Percentiles rank a stretch among this genome's conserved stretches.
These are phyloP conservation scores for Malus hybrid DNA, from an alignment of 331 rosid species.

Conservation along the genomic window DNA sequence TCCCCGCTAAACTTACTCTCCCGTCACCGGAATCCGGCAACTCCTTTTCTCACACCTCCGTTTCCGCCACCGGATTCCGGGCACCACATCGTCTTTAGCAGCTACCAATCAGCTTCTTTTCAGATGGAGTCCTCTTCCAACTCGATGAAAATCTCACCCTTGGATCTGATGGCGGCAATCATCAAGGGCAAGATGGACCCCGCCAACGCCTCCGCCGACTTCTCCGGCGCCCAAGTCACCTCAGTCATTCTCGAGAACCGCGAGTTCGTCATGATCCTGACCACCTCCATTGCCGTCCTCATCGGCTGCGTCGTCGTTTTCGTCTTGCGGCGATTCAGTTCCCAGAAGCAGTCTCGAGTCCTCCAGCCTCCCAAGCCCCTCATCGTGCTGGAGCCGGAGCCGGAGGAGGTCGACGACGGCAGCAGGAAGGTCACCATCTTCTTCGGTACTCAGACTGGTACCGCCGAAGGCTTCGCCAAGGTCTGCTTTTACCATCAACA, in stretches of 20 bases:
- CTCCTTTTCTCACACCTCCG: neutral
- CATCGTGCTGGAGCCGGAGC: conserved; percentile 32
- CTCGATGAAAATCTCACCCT: conserved; percentile 68
- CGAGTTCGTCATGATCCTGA: conserved; percentile 52
- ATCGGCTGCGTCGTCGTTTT: conserved; percentile 72
- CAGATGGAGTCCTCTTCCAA: conserved; percentile 28
- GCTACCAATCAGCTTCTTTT: neutral
- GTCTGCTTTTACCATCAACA: conserved; percentile 10
- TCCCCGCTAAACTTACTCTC: neutral
- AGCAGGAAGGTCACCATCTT: conserved; percentile 73
- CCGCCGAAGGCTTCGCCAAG: conserved; percentile 98
- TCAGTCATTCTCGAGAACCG: conserved; percentile 63
- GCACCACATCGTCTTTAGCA: neutral
- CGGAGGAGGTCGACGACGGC: conserved; percentile 60
- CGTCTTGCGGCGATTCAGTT: conserved; percentile 67
- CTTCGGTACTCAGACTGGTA: conserved; percentile 97
- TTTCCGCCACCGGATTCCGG: conserved; percentile 19
- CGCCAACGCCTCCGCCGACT: conserved; percentile 15
- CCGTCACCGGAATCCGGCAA: conserved; percentile 5
- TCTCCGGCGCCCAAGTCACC: conserved; percentile 26
- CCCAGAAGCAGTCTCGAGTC: conserved; percentile 26
- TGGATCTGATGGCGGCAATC: conserved; percentile 89
- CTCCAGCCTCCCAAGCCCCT: conserved; percentile 49
- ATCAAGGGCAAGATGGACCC: conserved; percentile 72
- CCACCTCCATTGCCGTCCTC: conserved; percentile 79